A percentile compares a stretch with the other conserved stretches of the same genome.
Evolutionary conservation across 2,329 filamentous ascomycete genomes (phyloP).

Genomic region (Scedosporium aurantiacum): DNA sequence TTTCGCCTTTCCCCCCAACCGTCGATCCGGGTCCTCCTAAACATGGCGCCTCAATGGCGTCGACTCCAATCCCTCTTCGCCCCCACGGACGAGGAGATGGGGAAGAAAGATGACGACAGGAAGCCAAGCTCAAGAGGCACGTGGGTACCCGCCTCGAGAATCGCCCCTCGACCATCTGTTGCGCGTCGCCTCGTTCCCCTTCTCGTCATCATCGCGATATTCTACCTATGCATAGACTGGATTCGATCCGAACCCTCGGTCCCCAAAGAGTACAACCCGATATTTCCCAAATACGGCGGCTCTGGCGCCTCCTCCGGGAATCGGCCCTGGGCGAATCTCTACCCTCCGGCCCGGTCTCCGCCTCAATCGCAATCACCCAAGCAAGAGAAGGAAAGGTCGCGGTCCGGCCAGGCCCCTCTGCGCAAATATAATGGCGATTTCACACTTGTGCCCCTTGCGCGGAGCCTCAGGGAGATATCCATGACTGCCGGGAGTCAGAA

Average conservation of each 20-base stretch:
- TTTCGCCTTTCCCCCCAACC: neutral
- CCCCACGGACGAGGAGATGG: slow-evolving; percentile 42
- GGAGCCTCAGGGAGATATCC: slow-evolving; percentile 49
- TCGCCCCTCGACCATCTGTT: slow-evolving; percentile 22
- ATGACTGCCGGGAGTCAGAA: slow-evolving; percentile 33
- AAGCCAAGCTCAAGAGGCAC: slow-evolving; percentile 13
- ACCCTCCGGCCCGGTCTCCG: neutral
- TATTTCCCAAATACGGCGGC: slow-evolving; percentile 8
- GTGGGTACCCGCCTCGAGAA: slow-evolving; percentile 19
- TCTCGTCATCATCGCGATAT: slow-evolving; percentile 33
- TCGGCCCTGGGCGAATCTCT: slow-evolving; percentile 8
- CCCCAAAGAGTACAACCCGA: slow-evolving; percentile 24
- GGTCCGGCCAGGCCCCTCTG: neutral
- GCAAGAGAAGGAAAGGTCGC: neutral
- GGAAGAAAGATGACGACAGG: slow-evolving; percentile 51
- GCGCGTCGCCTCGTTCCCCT: slow-evolving; percentile 43
- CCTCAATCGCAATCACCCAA: neutral
- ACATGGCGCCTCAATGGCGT: slow-evolving; percentile 5
- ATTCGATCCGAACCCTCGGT: slow-evolving; percentile 54
- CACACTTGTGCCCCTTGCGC: slow-evolving; percentile 53
- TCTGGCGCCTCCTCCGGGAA: neutral
- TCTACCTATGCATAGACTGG: slow-evolving; percentile 32
- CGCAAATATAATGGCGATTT: slow-evolving; percentile 47
- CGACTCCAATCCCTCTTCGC: slow-evolving; percentile 26
- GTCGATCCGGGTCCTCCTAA: neutral